Evolutionary conservation across 176 grass and related monocot genomes (phyloP).

Genomic region (Phragmites australis): DNA sequence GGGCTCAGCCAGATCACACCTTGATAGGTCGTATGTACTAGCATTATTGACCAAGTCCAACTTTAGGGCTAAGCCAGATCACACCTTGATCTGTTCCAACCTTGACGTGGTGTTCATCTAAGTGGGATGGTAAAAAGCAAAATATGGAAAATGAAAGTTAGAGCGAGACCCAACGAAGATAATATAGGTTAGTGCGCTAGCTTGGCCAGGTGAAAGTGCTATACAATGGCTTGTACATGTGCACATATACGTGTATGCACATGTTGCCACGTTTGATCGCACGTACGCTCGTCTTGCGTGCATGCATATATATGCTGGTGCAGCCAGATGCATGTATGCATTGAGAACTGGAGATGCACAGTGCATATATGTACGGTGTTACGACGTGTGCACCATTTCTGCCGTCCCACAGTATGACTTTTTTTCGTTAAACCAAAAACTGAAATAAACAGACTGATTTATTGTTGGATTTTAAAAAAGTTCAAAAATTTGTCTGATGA

Average conservation of each 20-base stretch:
- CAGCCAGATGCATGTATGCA: too few relatives aligned
- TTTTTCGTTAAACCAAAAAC: too few relatives aligned
- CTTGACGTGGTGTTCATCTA: slow-evolving; percentile 19
- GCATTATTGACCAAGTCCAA: slow-evolving; percentile 39
- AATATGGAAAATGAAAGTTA: background rate
- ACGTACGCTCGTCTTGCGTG: background rate
- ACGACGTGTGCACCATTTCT: slow-evolving; percentile 1
- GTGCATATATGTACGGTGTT: too few relatives aligned
- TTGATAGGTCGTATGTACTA: slow-evolving; percentile 16
- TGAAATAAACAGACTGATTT: too few relatives aligned
- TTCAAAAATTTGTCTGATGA: too few relatives aligned
- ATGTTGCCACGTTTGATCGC: background rate
- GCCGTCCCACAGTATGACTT: too few relatives aligned
- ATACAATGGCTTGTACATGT: background rate
- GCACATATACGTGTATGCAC: background rate
- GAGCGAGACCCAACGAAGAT: slow-evolving; percentile 20
- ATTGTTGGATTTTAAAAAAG: too few relatives aligned
- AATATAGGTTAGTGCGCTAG: slow-evolving; percentile 29
- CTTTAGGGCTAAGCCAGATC: slow-evolving; percentile 33
- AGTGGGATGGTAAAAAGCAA: slow-evolving; percentile 43
- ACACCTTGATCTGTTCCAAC: slow-evolving; percentile 39
- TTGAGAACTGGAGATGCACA: background rate
- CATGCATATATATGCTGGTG: background rate
- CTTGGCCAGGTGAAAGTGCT: slow-evolving; percentile 28
- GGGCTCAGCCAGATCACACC: slow-evolving; percentile 8